Evolutionary conservation across 2,329 filamentous ascomycete species (phyloP).

Genomic region (Corynespora cassiicola): DNA sequence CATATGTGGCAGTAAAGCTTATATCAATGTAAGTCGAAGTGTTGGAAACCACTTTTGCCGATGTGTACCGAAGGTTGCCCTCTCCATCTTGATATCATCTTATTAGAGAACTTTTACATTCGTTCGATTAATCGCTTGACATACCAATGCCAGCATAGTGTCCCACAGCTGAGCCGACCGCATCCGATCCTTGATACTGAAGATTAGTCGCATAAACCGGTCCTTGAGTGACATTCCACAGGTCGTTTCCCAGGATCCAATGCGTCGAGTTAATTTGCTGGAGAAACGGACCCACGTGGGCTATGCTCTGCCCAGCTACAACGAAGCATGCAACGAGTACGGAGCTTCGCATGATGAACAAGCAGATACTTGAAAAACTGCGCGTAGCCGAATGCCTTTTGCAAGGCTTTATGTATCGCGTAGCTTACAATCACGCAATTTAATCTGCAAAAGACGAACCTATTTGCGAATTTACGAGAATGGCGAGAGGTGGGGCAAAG

Average conservation of each 20-base stretch:
- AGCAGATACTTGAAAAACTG: conserved; percentile 1
- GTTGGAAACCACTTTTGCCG: conserved; percentile 40
- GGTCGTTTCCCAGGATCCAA: conserved; percentile 40
- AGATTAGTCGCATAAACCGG: conserved; percentile 41
- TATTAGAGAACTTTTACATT: no score
- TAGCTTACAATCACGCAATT: conserved; percentile 3
- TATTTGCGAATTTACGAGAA: no score
- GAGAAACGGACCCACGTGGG: conserved; percentile 26
- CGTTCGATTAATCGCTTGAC: no score
- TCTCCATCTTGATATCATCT: conserved; percentile 45
- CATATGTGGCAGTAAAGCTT: conserved; percentile 49
- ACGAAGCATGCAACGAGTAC: conserved; percentile 6
- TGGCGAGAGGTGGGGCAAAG: conserved; percentile 13
- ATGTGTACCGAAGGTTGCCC: conserved; percentile 51
- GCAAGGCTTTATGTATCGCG: conserved; percentile 3
- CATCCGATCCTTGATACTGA: conserved; percentile 40
- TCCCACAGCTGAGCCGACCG: conserved; percentile 41
- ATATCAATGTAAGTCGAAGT: conserved; percentile 51
- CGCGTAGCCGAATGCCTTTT: conserved; percentile 10
- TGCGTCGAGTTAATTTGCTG: conserved; percentile 19
- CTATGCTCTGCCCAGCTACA: conserved; percentile 1
- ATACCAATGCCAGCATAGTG: conserved; percentile 48
- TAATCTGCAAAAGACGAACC: background rate
- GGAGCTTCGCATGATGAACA: conserved; percentile 5
- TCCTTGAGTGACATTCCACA: conserved; percentile 44